Conservation (phyloP, 225 moss, liverwort and hornwort genomes). For the Pseudisothecium myosuroides region DNA sequence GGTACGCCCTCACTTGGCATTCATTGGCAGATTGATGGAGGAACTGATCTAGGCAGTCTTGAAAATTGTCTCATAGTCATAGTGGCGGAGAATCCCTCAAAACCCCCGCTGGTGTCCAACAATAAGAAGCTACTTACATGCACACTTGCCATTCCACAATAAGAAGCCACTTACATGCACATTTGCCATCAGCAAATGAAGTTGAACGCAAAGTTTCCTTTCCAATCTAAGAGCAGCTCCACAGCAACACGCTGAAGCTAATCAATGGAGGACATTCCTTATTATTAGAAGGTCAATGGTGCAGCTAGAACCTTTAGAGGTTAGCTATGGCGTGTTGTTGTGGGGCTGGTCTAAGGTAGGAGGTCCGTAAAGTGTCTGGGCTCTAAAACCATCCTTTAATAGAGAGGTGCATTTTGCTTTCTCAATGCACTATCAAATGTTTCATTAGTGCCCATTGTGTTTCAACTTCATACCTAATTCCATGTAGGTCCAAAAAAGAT, state of each 20-base stretch:
- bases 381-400: fast-evolving
- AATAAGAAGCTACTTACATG: neutral
- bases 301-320: too few relatives aligned
- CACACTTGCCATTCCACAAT: neutral
- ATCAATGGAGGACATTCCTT: too few relatives aligned
- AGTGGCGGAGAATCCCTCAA: too few relatives aligned
- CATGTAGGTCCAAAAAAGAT: neutral
- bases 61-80: neutral
- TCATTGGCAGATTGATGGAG: neutral
- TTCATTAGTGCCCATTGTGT: fast-evolving
- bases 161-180: neutral
- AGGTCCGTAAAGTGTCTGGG: fast-evolving
- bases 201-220: neutral
- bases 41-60: neutral
- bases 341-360: too few relatives aligned
- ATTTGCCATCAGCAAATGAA: neutral
- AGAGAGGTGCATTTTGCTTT: neutral
- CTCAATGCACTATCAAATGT: neutral
- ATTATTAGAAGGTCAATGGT: too few relatives aligned
- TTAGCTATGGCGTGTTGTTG: too few relatives aligned
- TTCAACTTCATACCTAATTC: neutral
- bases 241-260: too few relatives aligned
- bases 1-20: too few relatives aligned
- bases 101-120: fast-evolving
- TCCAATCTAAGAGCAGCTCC: neutral